A percentile compares a stretch with the other conserved stretches of the same genome.
Conservation (phyloP, 805 yeast genomes). For the Saccharomycopsis capsularis region DNA sequence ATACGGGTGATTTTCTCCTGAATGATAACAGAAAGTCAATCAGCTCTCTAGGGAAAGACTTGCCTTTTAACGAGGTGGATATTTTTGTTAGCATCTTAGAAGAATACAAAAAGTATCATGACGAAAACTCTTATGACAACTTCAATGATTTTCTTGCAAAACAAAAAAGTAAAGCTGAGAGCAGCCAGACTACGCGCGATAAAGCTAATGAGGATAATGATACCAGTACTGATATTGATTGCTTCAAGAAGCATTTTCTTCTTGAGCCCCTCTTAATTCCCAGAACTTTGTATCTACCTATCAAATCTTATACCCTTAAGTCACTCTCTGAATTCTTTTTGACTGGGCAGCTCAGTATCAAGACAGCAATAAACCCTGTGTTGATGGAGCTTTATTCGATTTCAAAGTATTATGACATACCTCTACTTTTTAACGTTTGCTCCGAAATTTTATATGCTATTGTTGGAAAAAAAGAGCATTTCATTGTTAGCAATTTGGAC, state of each 20-base stretch:
- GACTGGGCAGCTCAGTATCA: conserved; percentile 73
- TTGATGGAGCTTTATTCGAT: conserved; percentile 30
- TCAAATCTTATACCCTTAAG: conserved; percentile 49
- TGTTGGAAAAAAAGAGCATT: conserved; percentile 59
- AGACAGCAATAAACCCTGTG: conserved; percentile 57
- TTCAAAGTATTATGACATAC: conserved; percentile 61
- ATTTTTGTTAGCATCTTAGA: not conserved
- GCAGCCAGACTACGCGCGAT: too few relatives aligned
- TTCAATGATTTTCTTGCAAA: too few relatives aligned
- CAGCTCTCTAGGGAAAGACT: not conserved
- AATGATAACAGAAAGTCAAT: too few relatives aligned
- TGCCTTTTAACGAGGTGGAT: not conserved
- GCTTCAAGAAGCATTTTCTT: conserved; percentile 20
- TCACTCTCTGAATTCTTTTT: conserved; percentile 69
- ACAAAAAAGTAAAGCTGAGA: too few relatives aligned
- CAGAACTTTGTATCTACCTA: conserved; percentile 62
- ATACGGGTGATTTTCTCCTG: too few relatives aligned
- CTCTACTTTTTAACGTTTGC: conserved; percentile 61
- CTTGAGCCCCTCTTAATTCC: conserved; percentile 63
- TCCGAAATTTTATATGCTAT: conserved; percentile 59
- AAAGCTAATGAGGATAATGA: too few relatives aligned
- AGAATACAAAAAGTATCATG: conserved; percentile 3
- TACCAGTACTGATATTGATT: not conserved
- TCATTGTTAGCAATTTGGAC: conserved; percentile 29
- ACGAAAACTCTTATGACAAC: too few relatives aligned